phyloP scores from a whole-genome alignment of 345 rosid genomes.

The Cardamine chenopodiifolia region DNA sequence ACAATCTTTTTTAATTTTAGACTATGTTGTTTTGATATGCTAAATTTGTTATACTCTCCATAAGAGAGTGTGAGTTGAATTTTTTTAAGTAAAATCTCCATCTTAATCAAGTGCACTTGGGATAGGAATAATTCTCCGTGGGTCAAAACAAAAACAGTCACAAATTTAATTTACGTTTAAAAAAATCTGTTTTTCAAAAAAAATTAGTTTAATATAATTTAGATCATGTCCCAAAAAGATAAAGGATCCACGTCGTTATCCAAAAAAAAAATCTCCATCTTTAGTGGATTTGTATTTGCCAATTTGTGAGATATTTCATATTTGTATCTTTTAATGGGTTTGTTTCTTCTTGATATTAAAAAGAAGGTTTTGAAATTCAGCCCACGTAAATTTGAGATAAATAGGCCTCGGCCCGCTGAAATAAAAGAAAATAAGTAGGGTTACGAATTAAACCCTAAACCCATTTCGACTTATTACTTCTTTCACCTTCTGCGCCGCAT shows the following conservation, averaged over 20 bases:
- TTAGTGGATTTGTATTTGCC: not conserved
- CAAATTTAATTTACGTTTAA: too few species aligned
- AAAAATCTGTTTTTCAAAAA: too few species aligned
- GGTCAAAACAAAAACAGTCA: too few species aligned
- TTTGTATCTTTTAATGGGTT: not conserved
- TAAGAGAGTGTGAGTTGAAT: not conserved
- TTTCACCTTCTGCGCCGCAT: conserved; percentile 30
- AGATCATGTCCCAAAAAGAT: too few species aligned
- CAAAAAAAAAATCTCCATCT: too few species aligned
- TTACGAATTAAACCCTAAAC: conserved; percentile 36
- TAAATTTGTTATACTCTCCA: too few species aligned
- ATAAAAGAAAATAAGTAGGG: not conserved
- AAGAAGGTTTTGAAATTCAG: not conserved
- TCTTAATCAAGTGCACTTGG: too few species aligned
- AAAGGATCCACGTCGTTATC: too few species aligned
- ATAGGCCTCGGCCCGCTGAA: not conserved
- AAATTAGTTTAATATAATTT: too few species aligned
- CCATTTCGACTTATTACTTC: not conserved
- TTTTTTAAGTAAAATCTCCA: too few species aligned
- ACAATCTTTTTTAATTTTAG: too few species aligned
- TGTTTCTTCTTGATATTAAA: not conserved
- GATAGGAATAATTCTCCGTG: too few species aligned
- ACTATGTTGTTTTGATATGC: not conserved
- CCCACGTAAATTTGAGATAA: not conserved
- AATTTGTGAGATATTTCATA: not conserved